Evolutionary conservation across 225 moss, liverwort and hornwort species (phyloP), one percentile per base, ranked within the genome.

Genomic region (Asterella californica): DNA sequence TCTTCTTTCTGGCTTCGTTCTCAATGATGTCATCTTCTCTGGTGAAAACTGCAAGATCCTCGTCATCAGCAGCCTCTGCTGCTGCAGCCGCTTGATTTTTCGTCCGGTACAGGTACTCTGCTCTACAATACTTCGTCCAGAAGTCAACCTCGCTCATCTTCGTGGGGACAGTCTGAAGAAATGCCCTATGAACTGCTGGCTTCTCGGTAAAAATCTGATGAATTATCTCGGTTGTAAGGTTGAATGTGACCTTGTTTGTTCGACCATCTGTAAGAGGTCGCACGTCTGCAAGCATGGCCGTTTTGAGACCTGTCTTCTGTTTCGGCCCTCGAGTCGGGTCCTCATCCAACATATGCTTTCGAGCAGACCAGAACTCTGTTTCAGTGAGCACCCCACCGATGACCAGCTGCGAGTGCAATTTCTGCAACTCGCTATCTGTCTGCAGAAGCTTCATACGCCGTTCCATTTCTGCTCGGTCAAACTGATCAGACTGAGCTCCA

Each of bases 171-270:
- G 90, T 94, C 84, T 87, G 76, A n/a, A 99, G 87, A 81, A 99
- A 99, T 18, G 97, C 94, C 30, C 94, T 89, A 79, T 99, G 97
- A 38, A 99, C 97, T 12, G 97, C 97, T 29, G 97, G 97, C 77
- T 99, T 99, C 84, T 99, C 97, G n/a, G 94, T 90, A 80, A 99
- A 99, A 70, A 99, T 99, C 84, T 99, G 97, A 81, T 91, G 93
- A 33, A 94, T 99, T 65, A 99, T 99, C 64, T 99, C 97, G 18
- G 97, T 92, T 70, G 97, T 94, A 18, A 99, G 91, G 81, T 94
- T 99, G 84, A 99, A 99, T 4, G 93, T 94, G 0, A 99, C 97
- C 85, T 94, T 99, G 78, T 99, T 99, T 6, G 93, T 94, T 81
- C 89, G 84, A 55, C 97, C 97, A 54, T 97, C 97, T 72, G 97